These are phyloP conservation scores for Ophiostoma novo-ulmi DNA, from an alignment of 2,329 filamentous ascomycete species.

Conservation along the genomic window DNA sequence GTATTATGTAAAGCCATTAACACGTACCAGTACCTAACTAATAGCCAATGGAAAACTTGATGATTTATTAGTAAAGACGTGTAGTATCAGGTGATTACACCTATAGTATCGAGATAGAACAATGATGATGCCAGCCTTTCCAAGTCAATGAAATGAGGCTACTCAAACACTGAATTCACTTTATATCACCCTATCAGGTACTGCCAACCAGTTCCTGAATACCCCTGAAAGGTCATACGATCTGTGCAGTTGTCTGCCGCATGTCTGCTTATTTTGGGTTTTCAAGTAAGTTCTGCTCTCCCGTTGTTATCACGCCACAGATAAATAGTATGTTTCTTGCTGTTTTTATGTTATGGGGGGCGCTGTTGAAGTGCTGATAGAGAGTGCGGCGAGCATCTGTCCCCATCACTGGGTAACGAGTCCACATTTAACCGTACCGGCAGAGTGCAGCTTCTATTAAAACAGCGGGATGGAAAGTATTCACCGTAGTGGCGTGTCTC, in stretches of 20 bases:
- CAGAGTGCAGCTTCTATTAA: background rate
- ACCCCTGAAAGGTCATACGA: slow-evolving; percentile 5
- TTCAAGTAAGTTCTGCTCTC: background rate
- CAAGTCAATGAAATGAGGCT: too few species aligned
- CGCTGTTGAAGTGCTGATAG: background rate
- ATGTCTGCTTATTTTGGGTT: background rate
- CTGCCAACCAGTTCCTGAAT: background rate
- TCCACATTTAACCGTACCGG: background rate
- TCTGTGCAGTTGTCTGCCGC: background rate
- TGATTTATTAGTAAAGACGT: too few species aligned
- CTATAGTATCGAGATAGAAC: too few species aligned
- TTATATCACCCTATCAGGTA: background rate
- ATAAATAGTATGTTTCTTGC: background rate
- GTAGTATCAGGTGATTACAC: too few species aligned
- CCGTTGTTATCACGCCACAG: background rate
- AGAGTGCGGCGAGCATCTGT: background rate
- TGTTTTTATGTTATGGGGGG: background rate
- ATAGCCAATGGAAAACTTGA: too few species aligned
- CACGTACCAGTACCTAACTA: too few species aligned
- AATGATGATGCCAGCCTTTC: too few species aligned
- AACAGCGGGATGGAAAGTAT: background rate
- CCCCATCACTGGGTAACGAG: slow-evolving; percentile 1
- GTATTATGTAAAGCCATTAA: too few species aligned
- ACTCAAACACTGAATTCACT: background rate
- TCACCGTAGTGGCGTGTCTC: background rate